A percentile compares a stretch with the other conserved stretches of the same genome.
Evolutionary conservation across 1,139 yeast species (phyloP).

Genomic region (Blastobotrys raffinosifermentans): DNA sequence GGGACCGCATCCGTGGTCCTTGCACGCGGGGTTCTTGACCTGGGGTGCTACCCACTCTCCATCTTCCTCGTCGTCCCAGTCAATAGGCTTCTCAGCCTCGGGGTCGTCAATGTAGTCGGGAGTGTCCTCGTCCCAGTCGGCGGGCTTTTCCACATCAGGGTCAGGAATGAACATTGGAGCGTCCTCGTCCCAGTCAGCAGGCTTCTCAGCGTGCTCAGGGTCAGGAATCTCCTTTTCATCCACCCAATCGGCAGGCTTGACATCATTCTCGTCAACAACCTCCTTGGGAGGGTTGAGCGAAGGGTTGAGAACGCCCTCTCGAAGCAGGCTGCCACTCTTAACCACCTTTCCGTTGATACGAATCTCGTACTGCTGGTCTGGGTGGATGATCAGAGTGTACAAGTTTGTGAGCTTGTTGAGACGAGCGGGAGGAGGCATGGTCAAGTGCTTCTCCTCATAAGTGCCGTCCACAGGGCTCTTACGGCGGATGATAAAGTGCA

Average conservation of each 20-base stretch:
- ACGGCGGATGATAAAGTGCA: constrained; percentile 67
- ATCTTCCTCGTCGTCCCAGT: constrained; percentile 85
- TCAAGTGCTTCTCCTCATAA: constrained; percentile 62
- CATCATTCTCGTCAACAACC: constrained; percentile 55
- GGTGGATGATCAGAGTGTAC: constrained; percentile 67
- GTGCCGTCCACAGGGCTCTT: constrained; percentile 49
- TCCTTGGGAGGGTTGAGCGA: constrained; percentile 57
- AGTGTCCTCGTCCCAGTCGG: constrained; percentile 68
- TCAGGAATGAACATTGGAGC: constrained; percentile 58
- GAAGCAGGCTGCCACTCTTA: constrained; percentile 60
- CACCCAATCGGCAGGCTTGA: constrained; percentile 77
- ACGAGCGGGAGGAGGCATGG: constrained; percentile 62
- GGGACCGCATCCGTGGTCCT: constrained; percentile 65
- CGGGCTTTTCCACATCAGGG: constrained; percentile 62
- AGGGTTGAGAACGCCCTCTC: constrained; percentile 51
- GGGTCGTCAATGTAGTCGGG: constrained; percentile 60
- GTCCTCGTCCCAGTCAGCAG: constrained; percentile 76
- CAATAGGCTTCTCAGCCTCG: constrained; percentile 55
- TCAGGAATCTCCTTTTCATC: constrained; percentile 62
- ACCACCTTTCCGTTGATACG: constrained; percentile 74
- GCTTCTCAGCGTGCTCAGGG: constrained; percentile 55
- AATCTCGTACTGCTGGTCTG: constrained; percentile 65
- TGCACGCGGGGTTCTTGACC: constrained; percentile 69
- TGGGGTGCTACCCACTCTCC: constrained; percentile 75
- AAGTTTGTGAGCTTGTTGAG: constrained; percentile 50